Evolutionary conservation across 2,329 filamentous ascomycete genomes (phyloP), one percentile per base, ranked within the genome.

Genomic region (Purpureocillium lavendulum): DNA sequence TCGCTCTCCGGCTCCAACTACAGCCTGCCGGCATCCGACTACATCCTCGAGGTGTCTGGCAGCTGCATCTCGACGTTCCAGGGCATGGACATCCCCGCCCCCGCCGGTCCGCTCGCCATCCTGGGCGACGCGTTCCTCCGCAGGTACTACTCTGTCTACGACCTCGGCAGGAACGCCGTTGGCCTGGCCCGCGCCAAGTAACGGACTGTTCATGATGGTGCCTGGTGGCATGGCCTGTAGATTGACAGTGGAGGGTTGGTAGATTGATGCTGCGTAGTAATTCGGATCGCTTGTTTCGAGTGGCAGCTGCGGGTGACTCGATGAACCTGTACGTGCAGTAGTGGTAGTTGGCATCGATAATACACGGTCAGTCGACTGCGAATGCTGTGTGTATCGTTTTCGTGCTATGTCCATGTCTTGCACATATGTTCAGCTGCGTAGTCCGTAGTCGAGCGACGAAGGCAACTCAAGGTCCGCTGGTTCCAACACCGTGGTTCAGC

Each of bases 1-100:
- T 89, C 77, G 49, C 80, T 98, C 36, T 80, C 78, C 50, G 92
- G 92, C 49, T 80, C 94, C 70, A 86, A 96, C 73, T 98, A 97
- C 73, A 84, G 81, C 60, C 94, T 98, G 53, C 71, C 75, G 41
- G 70, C 92, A 13, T 83, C 83, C 49, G 92, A 98, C 70, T 98
- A 98, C 72, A 89, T 96, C 52, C 81, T 98, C 31, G 89, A 98
- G 67, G 80, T 96, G 33, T 85, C 89, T 59, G 92, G 90, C 53
- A 90, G 83, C 61, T 98, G 92, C 67, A 95, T 98, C 66, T 96
- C 88, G 46, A 85, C 87, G 52, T 95, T 98, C 71, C 94, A 94
- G 80, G 89, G 88, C 55, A 94, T 97, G 82, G 92, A 89, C 63
- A 81, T 87, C 69, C 84, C 88, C 41, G 84, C 82, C 58, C 88